Evolutionary conservation across 2,329 filamentous ascomycete genomes (phyloP), one percentile per base, ranked within the genome.

Genomic region (Penicillium sp.): DNA sequence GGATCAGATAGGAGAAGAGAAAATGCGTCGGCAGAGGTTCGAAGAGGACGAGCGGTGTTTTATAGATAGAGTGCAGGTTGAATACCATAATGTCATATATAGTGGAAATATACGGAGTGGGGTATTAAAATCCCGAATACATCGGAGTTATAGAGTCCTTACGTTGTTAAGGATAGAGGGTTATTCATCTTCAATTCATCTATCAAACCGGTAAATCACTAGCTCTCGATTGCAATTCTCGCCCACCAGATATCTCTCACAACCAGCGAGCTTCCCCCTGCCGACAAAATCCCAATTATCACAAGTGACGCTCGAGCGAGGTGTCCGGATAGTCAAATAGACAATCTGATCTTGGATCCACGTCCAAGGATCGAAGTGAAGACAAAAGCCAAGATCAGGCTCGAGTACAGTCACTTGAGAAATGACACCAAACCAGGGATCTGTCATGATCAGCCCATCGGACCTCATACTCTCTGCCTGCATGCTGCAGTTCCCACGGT

Each of bases 171-270:
- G 13, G 41, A 17, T 5, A 41, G 6, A 43, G 41, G 9, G 13
- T 40, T 38, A 10, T 38, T 19, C 7, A 21, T 40, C 3, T 29
- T 40, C n/a, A 29, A 31, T 48, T 60, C 58, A 73, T 59, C 64
- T 67, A 62, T 75, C 72, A 60, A 88, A 87, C 54, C 79, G 70
- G 58, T 82, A 73, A 55, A 88, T 72, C 0, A 83, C 82, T 46
- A 88, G 69, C 58, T 79, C 77, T 33, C 81, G 77, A 9, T 75
- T 67, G 1, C 63, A 61, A 66, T 84, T 85, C 72, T 87, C 82
- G 0, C 86, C 85, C 12, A 88, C 70, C n/a, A 88, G 53, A 79
- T 84, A 87, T 54, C 83, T 72, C 69, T 88, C 85, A 59, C 86
- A 83, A 1, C 85, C 86, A 37, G 73, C 80, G 17, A 88, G 82